Base-by-base conservation (phyloP, 1,284 basidiomycete genomes). In the Leccinum huronense region DNA sequence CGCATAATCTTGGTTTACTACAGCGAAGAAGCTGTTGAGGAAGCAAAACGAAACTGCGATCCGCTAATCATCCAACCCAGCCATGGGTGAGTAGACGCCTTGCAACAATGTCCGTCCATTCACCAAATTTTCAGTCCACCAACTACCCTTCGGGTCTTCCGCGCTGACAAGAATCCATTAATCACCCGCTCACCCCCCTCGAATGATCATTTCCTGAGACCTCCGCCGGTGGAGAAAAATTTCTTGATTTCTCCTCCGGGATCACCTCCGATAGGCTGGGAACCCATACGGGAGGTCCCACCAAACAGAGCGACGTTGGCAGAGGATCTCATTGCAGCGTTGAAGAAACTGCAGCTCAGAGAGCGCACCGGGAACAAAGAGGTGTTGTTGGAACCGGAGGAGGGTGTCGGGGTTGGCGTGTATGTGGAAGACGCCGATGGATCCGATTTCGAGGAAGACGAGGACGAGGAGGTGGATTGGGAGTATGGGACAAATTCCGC, bases 191-290 rank as follows among this genome's bases (percentile, higher is more conserved):
- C 78, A 51, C 74, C 79, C 66, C 69, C 75, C 13, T 68, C 81
- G 11, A 75, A 81, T 59, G 79, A 77, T 19, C 81, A 81, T 66
- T 85, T 90, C 70, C 85, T 98, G 56, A 84, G 83, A 33, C 93
- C 94, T 0, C 97, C 97, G 0, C 80, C 83, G 0, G 73, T 88
- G 45, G 91, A 94, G 71, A 94, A 94, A 79, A 98, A 99, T 79
- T 98, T 98, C 79, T 84, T 99, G 60, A 97, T 99, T 70, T 98
- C 95, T 0, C 97, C 97, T 1, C 97, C 97, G 1, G 97, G 97
- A n/a, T 96, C 94, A 0, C 97, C 97, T 0, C 97, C 97, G 0
- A 89, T 97, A 2, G 97, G 97, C 1, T 99, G 97, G 97, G 95
- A 97, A 73, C 94, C 87, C 34, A 86, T 95, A 65, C 80, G 81